Conservation (phyloP, 495 filamentous ascomycete genomes). For the Xylaria sp. region DNA sequence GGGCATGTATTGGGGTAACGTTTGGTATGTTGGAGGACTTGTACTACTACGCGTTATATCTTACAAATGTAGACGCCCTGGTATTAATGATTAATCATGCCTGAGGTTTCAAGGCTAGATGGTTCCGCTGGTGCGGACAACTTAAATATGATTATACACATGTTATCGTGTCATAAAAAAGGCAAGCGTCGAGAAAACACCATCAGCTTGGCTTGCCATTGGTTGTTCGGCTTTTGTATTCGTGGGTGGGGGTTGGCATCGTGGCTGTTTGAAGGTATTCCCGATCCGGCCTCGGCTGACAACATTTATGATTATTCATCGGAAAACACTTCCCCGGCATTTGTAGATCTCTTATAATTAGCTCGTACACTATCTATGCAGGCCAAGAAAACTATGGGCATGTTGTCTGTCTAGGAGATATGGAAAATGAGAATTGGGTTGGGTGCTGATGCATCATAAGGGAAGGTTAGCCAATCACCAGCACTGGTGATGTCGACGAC, state of each 20-base stretch:
- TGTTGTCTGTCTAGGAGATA: background rate
- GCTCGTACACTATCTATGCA: no score
- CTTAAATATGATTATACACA: background rate
- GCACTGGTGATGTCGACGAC: background rate
- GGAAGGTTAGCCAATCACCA: no score
- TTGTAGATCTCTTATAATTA: background rate
- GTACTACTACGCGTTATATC: background rate
- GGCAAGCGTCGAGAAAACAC: background rate
- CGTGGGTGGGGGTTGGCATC: background rate
- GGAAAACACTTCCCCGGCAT: background rate
- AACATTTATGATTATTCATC: slow-evolving; percentile 4
- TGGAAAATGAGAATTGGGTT: background rate
- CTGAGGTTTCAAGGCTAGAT: background rate
- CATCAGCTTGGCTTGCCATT: background rate
- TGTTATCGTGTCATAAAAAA: background rate
- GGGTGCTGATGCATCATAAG: background rate
- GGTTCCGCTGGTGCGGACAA: background rate
- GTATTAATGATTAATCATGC: background rate
- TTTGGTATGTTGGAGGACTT: no score
- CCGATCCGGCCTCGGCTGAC: background rate
- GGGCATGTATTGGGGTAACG: no score
- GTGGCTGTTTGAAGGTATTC: background rate
- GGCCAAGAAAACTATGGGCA: no score
- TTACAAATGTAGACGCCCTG: background rate
- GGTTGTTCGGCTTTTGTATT: background rate